These are phyloP conservation scores for Epithele typhae DNA, from an alignment of 768 basidiomycete species.

Conservation along the genomic window DNA sequence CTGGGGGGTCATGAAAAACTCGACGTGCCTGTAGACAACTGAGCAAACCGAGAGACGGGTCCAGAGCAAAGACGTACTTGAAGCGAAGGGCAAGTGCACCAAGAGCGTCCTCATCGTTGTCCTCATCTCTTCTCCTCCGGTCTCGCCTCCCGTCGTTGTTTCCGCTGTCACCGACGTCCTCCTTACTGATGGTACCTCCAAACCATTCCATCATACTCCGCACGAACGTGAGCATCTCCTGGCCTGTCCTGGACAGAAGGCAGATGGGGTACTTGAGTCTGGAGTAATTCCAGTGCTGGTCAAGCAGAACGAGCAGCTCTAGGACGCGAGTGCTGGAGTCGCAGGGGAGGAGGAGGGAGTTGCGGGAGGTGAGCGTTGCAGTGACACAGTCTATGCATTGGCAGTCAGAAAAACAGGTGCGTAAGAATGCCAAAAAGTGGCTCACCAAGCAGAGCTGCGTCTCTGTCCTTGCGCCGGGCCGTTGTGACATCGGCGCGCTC, in stretches of 20 bases:
- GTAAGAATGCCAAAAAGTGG: neutral
- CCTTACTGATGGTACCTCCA: slow-evolving; percentile 90
- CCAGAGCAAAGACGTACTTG: slow-evolving; percentile 47
- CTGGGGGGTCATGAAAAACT: slow-evolving; percentile 84
- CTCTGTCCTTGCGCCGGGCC: slow-evolving; percentile 85
- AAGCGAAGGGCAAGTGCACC: slow-evolving; percentile 88
- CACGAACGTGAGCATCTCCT: slow-evolving; percentile 92
- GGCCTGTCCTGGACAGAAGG: slow-evolving; percentile 84
- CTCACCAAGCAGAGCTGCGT: slow-evolving; percentile 79
- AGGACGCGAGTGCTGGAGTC: slow-evolving; percentile 94
- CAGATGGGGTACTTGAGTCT: slow-evolving; percentile 85
- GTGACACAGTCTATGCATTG: slow-evolving; percentile 72
- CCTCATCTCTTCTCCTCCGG: slow-evolving; percentile 34
- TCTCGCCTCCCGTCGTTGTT: slow-evolving; percentile 32
- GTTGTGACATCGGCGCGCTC: slow-evolving; percentile 79
- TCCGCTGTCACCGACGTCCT: slow-evolving; percentile 82
- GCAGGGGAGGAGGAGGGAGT: slow-evolving; percentile 85
- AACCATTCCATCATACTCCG: slow-evolving; percentile 99
- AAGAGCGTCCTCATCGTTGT: slow-evolving; percentile 71
- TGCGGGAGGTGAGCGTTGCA: slow-evolving; percentile 73
- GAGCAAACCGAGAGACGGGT: neutral
- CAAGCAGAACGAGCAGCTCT: slow-evolving; percentile 91
- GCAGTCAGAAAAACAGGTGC: neutral
- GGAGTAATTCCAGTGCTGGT: slow-evolving; percentile 96
- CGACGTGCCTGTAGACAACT: slow-evolving; percentile 61